Evolutionary conservation across 2,329 filamentous ascomycete genomes (phyloP).

Genomic region (Boeremia exigua): DNA sequence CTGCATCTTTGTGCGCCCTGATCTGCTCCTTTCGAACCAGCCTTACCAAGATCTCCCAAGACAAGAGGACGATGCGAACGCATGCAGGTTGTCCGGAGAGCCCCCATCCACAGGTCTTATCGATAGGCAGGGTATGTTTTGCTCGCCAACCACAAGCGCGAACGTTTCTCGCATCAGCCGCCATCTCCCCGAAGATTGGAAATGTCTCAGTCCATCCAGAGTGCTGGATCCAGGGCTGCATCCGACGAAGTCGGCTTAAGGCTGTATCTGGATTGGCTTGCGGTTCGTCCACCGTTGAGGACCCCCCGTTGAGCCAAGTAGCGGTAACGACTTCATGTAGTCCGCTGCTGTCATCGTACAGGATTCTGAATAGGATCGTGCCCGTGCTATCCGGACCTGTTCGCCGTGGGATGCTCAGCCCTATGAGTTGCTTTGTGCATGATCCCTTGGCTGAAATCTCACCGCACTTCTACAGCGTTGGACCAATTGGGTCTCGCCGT

Average conservation of each 20-base stretch:
- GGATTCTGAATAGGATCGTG: slow-evolving; percentile 1
- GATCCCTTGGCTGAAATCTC: slow-evolving; percentile 29
- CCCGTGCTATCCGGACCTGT: slow-evolving; percentile 10
- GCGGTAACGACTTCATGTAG: slow-evolving; percentile 23
- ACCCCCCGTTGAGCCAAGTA: slow-evolving; percentile 17
- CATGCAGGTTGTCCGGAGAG: slow-evolving; percentile 5
- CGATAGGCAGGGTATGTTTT: slow-evolving; percentile 3
- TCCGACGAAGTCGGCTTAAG: background rate
- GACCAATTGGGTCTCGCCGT: slow-evolving; percentile 16
- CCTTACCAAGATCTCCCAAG: background rate
- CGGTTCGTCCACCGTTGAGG: slow-evolving; percentile 9
- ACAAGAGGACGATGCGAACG: slow-evolving; percentile 1
- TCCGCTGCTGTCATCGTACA: slow-evolving; percentile 14
- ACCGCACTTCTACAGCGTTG: slow-evolving; percentile 29
- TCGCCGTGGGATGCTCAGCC: slow-evolving; percentile 31
- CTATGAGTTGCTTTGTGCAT: slow-evolving; percentile 26
- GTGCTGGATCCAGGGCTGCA: slow-evolving; percentile 13
- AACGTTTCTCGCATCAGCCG: slow-evolving; percentile 13
- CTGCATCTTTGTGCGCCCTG: background rate
- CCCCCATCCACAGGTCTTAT: slow-evolving; percentile 1
- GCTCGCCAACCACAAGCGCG: slow-evolving; percentile 6
- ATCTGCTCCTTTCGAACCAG: background rate
- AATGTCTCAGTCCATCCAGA: slow-evolving; percentile 15
- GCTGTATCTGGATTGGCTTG: slow-evolving; percentile 20
- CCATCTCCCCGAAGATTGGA: slow-evolving; percentile 13